Evolutionary conservation across 306 rosid species (phyloP).

Genomic region (Casuarina equisetifolia): DNA sequence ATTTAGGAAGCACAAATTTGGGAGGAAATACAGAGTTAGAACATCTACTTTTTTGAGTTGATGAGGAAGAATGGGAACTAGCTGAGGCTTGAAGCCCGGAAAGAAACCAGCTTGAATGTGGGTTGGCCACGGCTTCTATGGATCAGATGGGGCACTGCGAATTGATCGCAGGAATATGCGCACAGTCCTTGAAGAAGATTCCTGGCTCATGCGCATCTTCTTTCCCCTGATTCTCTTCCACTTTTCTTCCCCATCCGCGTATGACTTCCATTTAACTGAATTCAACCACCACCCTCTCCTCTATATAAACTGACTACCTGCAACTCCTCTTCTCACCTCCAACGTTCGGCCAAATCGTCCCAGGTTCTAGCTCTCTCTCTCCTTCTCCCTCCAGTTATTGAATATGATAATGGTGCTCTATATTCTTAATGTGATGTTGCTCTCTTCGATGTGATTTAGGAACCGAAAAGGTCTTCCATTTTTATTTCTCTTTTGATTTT

Average conservation of each 20-base stretch:
- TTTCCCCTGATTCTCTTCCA: slow-evolving; percentile 32
- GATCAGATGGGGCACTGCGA: background rate
- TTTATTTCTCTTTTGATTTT: background rate
- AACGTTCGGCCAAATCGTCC: slow-evolving; percentile 9
- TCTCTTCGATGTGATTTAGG: background rate
- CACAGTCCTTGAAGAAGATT: slow-evolving; percentile 38
- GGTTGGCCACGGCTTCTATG: background rate
- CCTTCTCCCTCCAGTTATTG: background rate
- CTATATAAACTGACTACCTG: background rate
- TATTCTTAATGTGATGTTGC: slow-evolving; percentile 2
- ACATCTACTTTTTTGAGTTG: too few species aligned
- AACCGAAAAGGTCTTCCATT: background rate
- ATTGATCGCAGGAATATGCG: slow-evolving; percentile 50
- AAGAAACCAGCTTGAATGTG: background rate
- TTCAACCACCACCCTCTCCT: slow-evolving; percentile 17
- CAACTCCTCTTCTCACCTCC: slow-evolving; percentile 20
- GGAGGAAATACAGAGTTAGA: too few species aligned
- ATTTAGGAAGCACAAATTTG: too few species aligned
- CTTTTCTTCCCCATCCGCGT: background rate
- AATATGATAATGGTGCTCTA: background rate
- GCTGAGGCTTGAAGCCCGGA: background rate
- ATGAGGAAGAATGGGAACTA: background rate
- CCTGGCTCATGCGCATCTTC: slow-evolving; percentile 53
- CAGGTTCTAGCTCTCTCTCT: slow-evolving; percentile 43
- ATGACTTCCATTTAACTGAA: slow-evolving; percentile 23